Conservation (phyloP, 345 rosid species). For the Trapa bicornis region DNA sequence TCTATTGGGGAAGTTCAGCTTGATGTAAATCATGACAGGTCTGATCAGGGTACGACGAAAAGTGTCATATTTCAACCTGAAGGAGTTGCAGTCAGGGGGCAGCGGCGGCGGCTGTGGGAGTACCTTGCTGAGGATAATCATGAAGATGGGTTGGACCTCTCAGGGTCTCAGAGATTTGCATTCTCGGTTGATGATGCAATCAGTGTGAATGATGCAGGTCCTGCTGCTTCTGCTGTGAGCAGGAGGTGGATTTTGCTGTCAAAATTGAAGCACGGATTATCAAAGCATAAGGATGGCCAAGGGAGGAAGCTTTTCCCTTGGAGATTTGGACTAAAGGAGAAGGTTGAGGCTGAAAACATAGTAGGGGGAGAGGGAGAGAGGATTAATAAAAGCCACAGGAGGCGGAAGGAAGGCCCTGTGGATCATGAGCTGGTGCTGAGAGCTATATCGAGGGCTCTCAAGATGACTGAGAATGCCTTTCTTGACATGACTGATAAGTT, state of each 20-base stretch:
- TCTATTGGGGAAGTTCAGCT: background rate
- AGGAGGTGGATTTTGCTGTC: conserved; percentile 77
- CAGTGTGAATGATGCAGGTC: conserved; percentile 46
- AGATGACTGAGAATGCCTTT: conserved; percentile 66
- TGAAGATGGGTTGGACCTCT: conserved; percentile 87
- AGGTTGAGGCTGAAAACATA: conserved; percentile 36
- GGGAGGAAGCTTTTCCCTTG: conserved; percentile 63
- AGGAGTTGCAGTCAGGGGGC: conserved; percentile 37
- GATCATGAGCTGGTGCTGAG: conserved; percentile 67
- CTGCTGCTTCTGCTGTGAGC: conserved; percentile 53
- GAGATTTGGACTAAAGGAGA: conserved; percentile 65
- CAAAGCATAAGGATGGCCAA: conserved; percentile 48
- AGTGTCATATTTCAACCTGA: conserved; percentile 46
- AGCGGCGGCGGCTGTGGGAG: conserved; percentile 61
- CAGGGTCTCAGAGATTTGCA: conserved; percentile 87
- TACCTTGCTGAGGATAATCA: conserved; percentile 69
- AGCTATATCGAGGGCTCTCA: conserved; percentile 79
- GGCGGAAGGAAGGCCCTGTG: conserved; percentile 65
- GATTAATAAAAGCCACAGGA: conserved; percentile 37
- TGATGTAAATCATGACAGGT: conserved; percentile 14
- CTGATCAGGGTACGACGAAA: conserved; percentile 26
- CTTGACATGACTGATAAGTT: conserved; percentile 93
- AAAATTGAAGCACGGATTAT: conserved; percentile 69
- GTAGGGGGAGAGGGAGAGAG: conserved; percentile 33
- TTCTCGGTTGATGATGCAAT: conserved; percentile 84